Base-by-base conservation (phyloP, 2,329 filamentous ascomycete genomes). In the Orbilia oligospora region DNA sequence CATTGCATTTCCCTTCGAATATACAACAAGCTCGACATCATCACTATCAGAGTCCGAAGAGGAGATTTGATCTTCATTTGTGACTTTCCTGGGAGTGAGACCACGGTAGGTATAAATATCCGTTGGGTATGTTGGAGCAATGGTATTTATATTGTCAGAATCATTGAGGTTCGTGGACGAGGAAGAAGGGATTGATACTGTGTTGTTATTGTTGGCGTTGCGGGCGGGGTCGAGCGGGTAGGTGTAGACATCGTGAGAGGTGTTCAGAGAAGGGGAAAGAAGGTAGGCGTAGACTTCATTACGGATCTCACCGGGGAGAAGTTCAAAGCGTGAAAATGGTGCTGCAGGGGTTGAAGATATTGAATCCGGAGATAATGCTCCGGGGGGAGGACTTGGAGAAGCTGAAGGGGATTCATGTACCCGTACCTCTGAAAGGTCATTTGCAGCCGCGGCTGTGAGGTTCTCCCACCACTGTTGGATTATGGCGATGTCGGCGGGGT, bases 261-360 rank as follows among this genome's bases (percentile, higher is more conserved):
- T 76, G 66, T 76, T 76, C 53, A 61, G 58, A 18, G 66, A 27
- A 1, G 72, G 72, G 16, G 30, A 56, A 24, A 76, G 49, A 2
- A 76, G 72, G 66, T 76, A 76, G 16, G 56, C 66, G 66, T 76
- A 76, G 24, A 76, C 65, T 27, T 76, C 72, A 27, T 76, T 76
- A 6, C 72, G 30, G 24, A 76, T 66, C 30, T 76, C 72, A 49
- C 72, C 72, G 36, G 72, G 72, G n/a, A 76, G 72, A 4, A 63
- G 56, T 41, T 76, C 72, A 33, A 76, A 76, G 41, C 58, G 58
- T 16, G 66, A 76, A 6, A 30, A 64, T 8, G 41, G 55, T 6
- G 53, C 49, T 10, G 22, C 9, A 1, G 51, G 53, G 22, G 27
- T 51, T 3, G 56, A 18, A n/a, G 33, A 10, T 9, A 58, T 8